Evolutionary conservation across 164 flowering plant species (phyloP), one percentile per base, ranked within the genome.

Genomic region (Tetracentron sinense): DNA sequence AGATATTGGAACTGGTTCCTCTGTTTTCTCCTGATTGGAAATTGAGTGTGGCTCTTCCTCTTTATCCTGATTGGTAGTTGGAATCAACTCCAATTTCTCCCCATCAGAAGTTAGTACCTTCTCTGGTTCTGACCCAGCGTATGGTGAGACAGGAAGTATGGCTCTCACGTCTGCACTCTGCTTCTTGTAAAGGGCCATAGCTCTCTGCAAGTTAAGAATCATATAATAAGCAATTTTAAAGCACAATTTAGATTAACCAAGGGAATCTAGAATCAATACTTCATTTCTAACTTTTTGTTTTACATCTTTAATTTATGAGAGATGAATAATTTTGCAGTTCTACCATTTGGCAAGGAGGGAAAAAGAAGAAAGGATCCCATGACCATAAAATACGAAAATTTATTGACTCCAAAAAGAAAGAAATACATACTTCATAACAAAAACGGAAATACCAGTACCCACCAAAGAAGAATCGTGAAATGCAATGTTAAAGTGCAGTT

Each of bases 171-270:
- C 77, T 50, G 64, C 72, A 20, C 62, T 69, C 73, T 82, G 87
- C 74, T 79, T 78, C 78, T 77, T 84, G 77, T 91, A 91, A 6
- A 83, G 82, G 35, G 68, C 64, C 82, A 91, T 72, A 31, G 97
- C 86, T 70, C 74, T 79, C 97, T 91, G 87, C 79, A 79, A 26
- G 44, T 31, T 21, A 42, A 21, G 12, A 61, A 69, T 1, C 42
- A 26, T 7, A 11, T 30, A 27, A 59, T 17, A 11, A 31, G 57
- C 49, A 49, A 49, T n/a, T n/a, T n/a, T n/a, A n/a, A n/a, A n/a
- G n/a, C n/a, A n/a, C n/a, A n/a, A n/a, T n/a, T n/a, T n/a, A n/a
- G n/a, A n/a, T n/a, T n/a, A n/a, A n/a, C n/a, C n/a, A n/a, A n/a
- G n/a, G n/a, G n/a, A n/a, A n/a, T n/a, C n/a, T n/a, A n/a, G n/a